Evolutionary conservation across 2,329 filamentous ascomycete species (phyloP), one percentile per base, ranked within the genome.

Genomic region (Albifimbria verrucaria): DNA sequence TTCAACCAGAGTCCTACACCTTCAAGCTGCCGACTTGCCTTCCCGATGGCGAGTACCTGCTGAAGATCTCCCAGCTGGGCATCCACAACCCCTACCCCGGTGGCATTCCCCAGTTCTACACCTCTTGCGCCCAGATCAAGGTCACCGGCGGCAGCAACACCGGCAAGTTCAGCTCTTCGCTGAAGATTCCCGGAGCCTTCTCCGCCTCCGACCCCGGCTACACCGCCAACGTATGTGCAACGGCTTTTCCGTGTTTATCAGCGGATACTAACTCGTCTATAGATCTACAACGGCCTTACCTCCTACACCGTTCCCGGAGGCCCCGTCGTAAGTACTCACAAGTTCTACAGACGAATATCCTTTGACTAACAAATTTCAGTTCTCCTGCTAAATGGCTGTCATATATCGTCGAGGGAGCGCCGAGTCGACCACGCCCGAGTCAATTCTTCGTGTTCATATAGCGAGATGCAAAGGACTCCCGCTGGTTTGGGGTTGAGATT

Each of bases 1-100:
- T 11, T 17, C 50, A 39, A 32, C 9, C 32, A 66, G 67, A 62
- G 26, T 57, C 61, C 1, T 72, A 72, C 62, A 59, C 62, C 25
- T 65, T 60, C 59, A 60, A 68, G 45, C 77, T 85, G 54, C 82
- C 82, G 3, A 56, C 65, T n/a, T 76, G 75, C 57, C 70, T 85
- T 43, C 74, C 74, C 24, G 65, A 80, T 36, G 82, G 82, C 55
- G 77, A 83, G 58, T 84, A 85, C 62, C 76, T 85, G 52, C 72
- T 84, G 18, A 74, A 81, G 36, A 77, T 82, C 63, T 79, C 83
- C 68, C 74, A 81, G 50, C 77, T 87, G 49, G 84, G 79, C 22
- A 80, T 87, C 49, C 84, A 87, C 72, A 77, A 79, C 56, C 77
- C 77, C 2, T 70, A 60, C 54, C 74, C 73, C 1, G 72, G 73